These are phyloP conservation scores for Chlamydomonas sphaeroides DNA, from an alignment of 139 green algal genomes.

Conservation along the genomic window DNA sequence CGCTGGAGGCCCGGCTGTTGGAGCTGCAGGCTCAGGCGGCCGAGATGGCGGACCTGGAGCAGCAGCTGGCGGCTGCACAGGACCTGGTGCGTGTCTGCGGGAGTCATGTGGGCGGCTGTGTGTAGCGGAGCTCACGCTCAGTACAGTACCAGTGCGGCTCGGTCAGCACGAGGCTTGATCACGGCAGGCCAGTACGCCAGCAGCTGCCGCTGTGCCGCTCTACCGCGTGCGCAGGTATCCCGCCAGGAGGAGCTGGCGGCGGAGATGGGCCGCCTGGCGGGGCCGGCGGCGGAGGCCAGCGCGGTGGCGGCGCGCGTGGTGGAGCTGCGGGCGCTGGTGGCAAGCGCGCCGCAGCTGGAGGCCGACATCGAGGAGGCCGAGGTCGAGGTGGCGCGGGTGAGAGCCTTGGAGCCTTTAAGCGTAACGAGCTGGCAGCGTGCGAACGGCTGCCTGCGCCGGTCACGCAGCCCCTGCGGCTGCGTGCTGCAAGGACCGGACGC, in stretches of 20 bases:
- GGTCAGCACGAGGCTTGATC: no score
- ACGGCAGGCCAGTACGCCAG: no score
- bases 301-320: not conserved
- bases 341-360: slow-evolving; percentile 4
- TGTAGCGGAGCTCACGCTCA: no score
- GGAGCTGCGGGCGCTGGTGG: slow-evolving; percentile 10
- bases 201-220: no score
- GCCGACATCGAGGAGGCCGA: slow-evolving; percentile 27
- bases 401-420: no score
- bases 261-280: slow-evolving; percentile 3
- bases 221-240: not conserved
- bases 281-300: slow-evolving; percentile 12
- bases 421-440: no score
- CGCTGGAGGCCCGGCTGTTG: slow-evolving; percentile 10
- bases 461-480: no score
- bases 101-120: no score
- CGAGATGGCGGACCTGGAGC: slow-evolving; percentile 14
- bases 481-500: no score
- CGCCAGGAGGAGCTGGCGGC: not conserved
- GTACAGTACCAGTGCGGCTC: no score
- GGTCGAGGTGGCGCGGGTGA: slow-evolving; percentile 35
- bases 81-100: not conserved
- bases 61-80: slow-evolving; percentile 10
- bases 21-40: slow-evolving; percentile 26
- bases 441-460: no score